A percentile compares a stretch with the other conserved stretches of the same genome.
These are phyloP conservation scores for Saksenaea vasiformis DNA, from an alignment of 371 early-diverging fungal species.

Conservation along the genomic window DNA sequence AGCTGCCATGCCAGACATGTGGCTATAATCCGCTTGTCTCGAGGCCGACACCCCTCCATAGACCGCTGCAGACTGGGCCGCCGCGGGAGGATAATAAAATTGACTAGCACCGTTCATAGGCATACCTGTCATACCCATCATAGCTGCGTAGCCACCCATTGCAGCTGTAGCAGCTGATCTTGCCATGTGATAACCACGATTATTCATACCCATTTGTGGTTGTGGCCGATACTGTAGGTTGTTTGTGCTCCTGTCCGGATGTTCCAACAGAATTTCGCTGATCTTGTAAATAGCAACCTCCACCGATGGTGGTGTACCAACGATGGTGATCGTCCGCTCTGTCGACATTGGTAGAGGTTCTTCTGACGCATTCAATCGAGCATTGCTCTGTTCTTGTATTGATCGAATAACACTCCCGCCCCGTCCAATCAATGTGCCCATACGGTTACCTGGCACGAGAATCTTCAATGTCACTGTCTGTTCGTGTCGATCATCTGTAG, in stretches of 20 bases:
- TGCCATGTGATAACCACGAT: slow-evolving; percentile 12
- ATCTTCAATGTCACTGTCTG: slow-evolving; percentile 64
- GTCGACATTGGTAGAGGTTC: slow-evolving; percentile 73
- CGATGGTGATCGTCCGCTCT: slow-evolving; percentile 86
- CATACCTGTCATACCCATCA: slow-evolving; percentile 45
- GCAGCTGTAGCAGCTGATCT: slow-evolving; percentile 25
- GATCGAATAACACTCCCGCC: slow-evolving; percentile 86
- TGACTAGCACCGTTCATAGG: slow-evolving; percentile 38
- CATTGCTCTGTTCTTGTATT: slow-evolving; percentile 84
- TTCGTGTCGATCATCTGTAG: slow-evolving; percentile 24
- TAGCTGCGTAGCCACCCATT: slow-evolving; percentile 33
- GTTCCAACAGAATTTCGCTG: slow-evolving; percentile 64
- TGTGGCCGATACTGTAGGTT: slow-evolving; percentile 64
- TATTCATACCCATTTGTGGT: slow-evolving; percentile 26
- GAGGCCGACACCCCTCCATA: slow-evolving; percentile 23
- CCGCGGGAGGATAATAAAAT: slow-evolving; percentile 36
- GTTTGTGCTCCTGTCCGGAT: slow-evolving; percentile 50
- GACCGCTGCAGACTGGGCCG: slow-evolving; percentile 19
- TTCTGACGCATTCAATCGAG: slow-evolving; percentile 81
- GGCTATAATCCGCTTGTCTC: slow-evolving; percentile 24
- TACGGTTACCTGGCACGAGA: slow-evolving; percentile 72
- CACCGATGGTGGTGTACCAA: slow-evolving; percentile 79
- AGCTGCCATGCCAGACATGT: slow-evolving; percentile 24
- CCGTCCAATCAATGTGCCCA: slow-evolving; percentile 94
- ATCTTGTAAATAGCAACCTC: slow-evolving; percentile 81